A percentile compares a stretch with the other conserved stretches of the same genome.
Evolutionary conservation across 257 asterid species (phyloP).

Genomic region (Forsythia viridissima): DNA sequence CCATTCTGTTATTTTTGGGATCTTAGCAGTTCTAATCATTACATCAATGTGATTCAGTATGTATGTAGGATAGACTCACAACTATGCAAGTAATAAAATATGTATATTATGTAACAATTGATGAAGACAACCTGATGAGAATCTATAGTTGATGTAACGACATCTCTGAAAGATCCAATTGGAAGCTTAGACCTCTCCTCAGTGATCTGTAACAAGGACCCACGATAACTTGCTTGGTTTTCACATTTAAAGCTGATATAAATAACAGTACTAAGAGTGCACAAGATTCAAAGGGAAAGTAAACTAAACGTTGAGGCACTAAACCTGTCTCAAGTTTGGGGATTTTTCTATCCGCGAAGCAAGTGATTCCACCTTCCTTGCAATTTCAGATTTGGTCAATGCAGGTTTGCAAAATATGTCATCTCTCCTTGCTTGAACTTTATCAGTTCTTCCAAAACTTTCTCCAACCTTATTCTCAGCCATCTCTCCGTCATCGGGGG

Average conservation of each 20-base stretch:
- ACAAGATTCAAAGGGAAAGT: conserved; percentile 7
- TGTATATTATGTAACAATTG: background rate
- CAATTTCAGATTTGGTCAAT: conserved; percentile 52
- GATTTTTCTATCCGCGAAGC: conserved; percentile 51
- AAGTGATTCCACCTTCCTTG: conserved; percentile 49
- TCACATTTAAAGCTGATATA: background rate
- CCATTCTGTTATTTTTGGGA: background rate
- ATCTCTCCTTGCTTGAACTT: conserved; percentile 35
- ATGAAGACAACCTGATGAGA: conserved; percentile 68
- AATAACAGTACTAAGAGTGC: background rate
- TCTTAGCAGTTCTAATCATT: background rate
- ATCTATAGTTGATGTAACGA: conserved; percentile 60
- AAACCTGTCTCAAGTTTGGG: conserved; percentile 67
- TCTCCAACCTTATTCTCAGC: conserved; percentile 39
- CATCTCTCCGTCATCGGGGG: conserved; percentile 67
- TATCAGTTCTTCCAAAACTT: conserved; percentile 30
- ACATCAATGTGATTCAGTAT: conserved; percentile 3
- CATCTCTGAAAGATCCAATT: conserved; percentile 73
- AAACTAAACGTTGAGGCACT: background rate
- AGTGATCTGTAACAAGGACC: conserved; percentile 51
- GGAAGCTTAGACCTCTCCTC: conserved; percentile 82
- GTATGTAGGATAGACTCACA: background rate
- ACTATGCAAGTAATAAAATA: conserved; percentile 12
- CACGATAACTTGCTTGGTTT: conserved; percentile 17
- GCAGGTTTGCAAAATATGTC: conserved; percentile 66